Evolutionary conservation across 768 basidiomycete species (phyloP), one percentile per base, ranked within the genome.

Genomic region (Tylopilus vinaceipallidus): DNA sequence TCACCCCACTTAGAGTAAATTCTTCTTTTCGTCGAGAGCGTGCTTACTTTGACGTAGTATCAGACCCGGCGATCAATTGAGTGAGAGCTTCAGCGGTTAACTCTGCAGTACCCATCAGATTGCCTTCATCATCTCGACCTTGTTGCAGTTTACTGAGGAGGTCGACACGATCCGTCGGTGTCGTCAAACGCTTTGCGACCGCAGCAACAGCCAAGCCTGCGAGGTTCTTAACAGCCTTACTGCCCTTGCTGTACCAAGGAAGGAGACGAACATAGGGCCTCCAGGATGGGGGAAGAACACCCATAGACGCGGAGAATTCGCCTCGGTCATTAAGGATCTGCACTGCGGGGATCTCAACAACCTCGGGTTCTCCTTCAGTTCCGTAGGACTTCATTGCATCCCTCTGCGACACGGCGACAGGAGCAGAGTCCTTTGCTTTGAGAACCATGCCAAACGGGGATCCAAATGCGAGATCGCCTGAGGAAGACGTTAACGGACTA

Each of bases 21-120:
- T 10, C 22, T 23, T 26, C 27, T 23, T 29, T 36, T 22, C n/a
- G 23, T 26, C 4, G 13, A 13, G 9, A 41, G 39, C 17, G 33
- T 32, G 36, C 84, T 52, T 57, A 91, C 89, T 95, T 97, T 39
- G 92, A 93, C 0, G 94, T 95, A 1, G 93, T 97, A 60, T 97
- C 93, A 4, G 86, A 88, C 2, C 92, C 92, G 6, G 91, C 91
- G 55, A 94, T 92, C 16, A 94, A 76, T 41, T 92, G 81, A 1
- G 91, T 92, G 17, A 90, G 68, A 38, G 88, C 86, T 71, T 97
- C 94, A 0, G 92, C 92, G 1, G 91, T 95, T 48, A 97, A 70
- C 63, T 95, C 94, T 57, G 82, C 82, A 23, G 77, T 75, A 0
- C 86, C 83, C 86, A 97, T 86, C 1, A 77, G 82, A 4, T 91